phyloP scores from a whole-genome alignment of 129 eudicot species.

The Gnaphalium uliginosum region DNA sequence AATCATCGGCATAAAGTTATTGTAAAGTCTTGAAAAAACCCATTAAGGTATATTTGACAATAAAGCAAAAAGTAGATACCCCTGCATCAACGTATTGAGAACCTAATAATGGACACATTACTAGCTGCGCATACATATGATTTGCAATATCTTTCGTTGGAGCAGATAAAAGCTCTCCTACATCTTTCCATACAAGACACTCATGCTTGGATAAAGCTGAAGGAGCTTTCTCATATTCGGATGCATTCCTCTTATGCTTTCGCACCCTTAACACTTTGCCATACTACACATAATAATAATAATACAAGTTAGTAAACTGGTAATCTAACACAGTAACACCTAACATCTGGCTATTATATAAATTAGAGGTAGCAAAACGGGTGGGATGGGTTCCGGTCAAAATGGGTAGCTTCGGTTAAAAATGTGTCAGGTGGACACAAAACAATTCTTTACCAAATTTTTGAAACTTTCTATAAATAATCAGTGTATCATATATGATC shows the following conservation, averaged over 20 bases:
- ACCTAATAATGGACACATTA: constrained; percentile 77
- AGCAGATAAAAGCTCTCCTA: constrained; percentile 54
- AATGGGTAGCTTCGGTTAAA: neutral
- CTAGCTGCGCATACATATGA: constrained; percentile 57
- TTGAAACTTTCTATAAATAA: neutral
- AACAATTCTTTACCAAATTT: neutral
- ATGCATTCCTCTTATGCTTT: constrained; percentile 50
- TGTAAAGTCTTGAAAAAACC: neutral
- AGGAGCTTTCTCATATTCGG: constrained; percentile 44
- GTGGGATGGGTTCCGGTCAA: neutral
- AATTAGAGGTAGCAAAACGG: neutral
- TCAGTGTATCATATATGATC: neutral
- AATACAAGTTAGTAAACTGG: neutral
- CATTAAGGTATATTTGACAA: neutral
- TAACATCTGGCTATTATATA: neutral
- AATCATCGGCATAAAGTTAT: neutral
- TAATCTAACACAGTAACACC: neutral
- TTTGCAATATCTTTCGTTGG: constrained; percentile 65
- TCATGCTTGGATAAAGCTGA: constrained; percentile 54
- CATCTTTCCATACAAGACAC: constrained; percentile 63
- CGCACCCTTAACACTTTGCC: constrained; percentile 81
- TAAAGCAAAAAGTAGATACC: constrained; percentile 39
- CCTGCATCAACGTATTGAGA: constrained; percentile 85
- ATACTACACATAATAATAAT: constrained; percentile 35
- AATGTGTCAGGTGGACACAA: neutral